Percentiles rank a stretch among this genome's conserved stretches.
Evolutionary conservation across 1,284 basidiomycete genomes (phyloP).

Genomic region (Butyriboletus appendiculatus): DNA sequence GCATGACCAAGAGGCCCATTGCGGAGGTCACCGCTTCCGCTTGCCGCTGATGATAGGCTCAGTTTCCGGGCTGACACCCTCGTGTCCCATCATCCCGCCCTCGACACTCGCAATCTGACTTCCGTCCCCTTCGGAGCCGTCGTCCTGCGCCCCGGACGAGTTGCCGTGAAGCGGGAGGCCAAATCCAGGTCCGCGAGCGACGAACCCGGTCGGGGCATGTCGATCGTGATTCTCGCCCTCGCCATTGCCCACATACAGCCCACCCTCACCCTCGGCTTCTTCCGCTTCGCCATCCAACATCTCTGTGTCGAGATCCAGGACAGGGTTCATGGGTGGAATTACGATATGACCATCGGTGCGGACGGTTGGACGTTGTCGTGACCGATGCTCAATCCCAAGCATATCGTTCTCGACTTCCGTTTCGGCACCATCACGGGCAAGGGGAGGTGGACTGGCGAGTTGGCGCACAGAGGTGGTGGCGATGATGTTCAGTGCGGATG

Average conservation of each 20-base stretch:
- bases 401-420: conserved; percentile 58
- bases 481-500: background rate
- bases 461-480: conserved; percentile 19
- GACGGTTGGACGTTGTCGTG: conserved; percentile 22
- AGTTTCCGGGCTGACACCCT: background rate
- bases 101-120: conserved; percentile 31
- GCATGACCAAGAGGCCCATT: background rate
- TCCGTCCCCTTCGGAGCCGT: conserved; percentile 29
- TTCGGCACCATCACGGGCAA: conserved; percentile 46
- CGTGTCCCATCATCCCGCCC: conserved; percentile 11
- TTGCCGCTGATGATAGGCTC: conserved; percentile 43
- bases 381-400: conserved; percentile 11
- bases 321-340: conserved; percentile 10
- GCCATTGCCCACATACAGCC: conserved; percentile 1
- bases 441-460: conserved; percentile 19
- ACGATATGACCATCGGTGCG: conserved; percentile 31
- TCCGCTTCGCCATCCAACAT: conserved; percentile 27
- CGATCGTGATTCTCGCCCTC: conserved; percentile 12
- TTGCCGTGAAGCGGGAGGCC: conserved; percentile 18
- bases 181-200: conserved; percentile 17
- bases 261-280: conserved; percentile 10
- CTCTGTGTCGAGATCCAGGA: conserved; percentile 26
- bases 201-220: background rate
- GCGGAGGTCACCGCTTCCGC: conserved; percentile 42
- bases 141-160: conserved; percentile 16